Base-by-base conservation (phyloP, 192 early-diverging fungal species). In the Spizellomyces sp. region DNA sequence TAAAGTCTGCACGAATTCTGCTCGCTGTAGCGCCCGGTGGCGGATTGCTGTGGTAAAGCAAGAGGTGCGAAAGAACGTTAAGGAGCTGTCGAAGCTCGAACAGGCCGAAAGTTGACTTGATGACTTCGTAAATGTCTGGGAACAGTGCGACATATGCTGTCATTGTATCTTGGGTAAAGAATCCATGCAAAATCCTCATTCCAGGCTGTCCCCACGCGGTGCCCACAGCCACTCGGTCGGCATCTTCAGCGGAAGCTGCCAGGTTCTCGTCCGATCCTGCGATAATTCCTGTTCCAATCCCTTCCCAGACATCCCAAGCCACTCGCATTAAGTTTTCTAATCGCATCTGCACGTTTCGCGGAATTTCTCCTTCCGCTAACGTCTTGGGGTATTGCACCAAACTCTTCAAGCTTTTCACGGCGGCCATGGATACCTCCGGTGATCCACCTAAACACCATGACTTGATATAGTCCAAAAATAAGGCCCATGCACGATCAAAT, bases 371-470 rank as follows among this genome's bases (percentile, higher is more conserved):
- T 22, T 68, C 76, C 5, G 70, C 21, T 17, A 67, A 60, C 7
- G 54, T 68, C 27, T 81, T 75, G 10, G 77, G 66, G 52, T 82
- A 81, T 27, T 76, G 76, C 44, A 89, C 87, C 48, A 95, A 80
- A 12, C 73, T 81, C 17, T 86, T 81, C 10, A 95, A 77, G 45
- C 84, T 83, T 64, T 94, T 92, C 8, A 94, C 77, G 4, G 89
- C 84, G 5, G 94, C 89, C 21, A 91, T 82, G 0, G 91, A 81
- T 0, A 95, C 94, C 58, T 95, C 94, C 36, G 88, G 86, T 8
- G 89, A 90, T 5, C 88, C 83, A 50, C 78, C 70, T 17, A 93
- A 62, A 58, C 87, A 86, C 70, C 84, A 89, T 27, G 87, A 80
- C 67, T 91, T 89, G 27, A 94, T 80, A 77, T 91, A 91, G 46